Evolutionary conservation across 164 flowering plant species (phyloP).

Genomic region (Vitis amurensis): DNA sequence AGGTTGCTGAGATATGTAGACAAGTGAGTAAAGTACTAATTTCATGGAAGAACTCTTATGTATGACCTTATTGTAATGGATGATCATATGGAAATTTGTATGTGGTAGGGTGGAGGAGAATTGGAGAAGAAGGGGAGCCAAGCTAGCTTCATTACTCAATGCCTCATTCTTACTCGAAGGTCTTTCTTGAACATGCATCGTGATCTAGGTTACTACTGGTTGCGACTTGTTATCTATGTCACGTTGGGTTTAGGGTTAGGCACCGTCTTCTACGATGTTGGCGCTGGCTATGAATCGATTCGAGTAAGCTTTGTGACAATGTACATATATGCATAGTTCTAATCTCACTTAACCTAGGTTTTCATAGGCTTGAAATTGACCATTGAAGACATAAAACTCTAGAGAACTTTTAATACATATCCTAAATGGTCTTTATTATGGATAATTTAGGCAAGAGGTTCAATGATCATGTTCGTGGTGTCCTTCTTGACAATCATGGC

Average conservation of each 20-base stretch:
- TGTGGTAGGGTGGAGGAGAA: constrained; percentile 3
- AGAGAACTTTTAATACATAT: too few relatives aligned
- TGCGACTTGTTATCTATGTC: constrained; percentile 27
- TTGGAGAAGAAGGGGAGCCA: constrained; percentile 22
- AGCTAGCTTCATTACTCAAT: constrained; percentile 28
- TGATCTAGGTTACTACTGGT: constrained; percentile 41
- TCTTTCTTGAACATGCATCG: constrained; percentile 39
- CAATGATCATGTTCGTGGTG: constrained; percentile 34
- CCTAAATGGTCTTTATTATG: too few relatives aligned
- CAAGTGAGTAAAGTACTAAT: constrained; percentile 20
- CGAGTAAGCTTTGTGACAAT: neutral
- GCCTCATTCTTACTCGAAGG: constrained; percentile 29
- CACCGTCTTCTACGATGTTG: constrained; percentile 15
- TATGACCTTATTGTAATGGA: too few relatives aligned
- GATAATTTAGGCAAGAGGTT: constrained; percentile 36
- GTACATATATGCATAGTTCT: too few relatives aligned
- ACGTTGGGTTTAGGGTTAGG: constrained; percentile 18
- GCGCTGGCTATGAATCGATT: constrained; percentile 13
- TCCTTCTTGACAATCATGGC: constrained; percentile 45
- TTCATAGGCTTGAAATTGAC: too few relatives aligned
- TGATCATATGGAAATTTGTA: neutral
- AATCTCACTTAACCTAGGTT: too few relatives aligned
- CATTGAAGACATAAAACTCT: too few relatives aligned
- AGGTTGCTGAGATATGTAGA: constrained; percentile 23
- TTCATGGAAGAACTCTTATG: neutral